Evolutionary conservation across 257 asterid species (phyloP), one percentile per base, ranked within the genome.

Genomic region (Rhazya stricta): DNA sequence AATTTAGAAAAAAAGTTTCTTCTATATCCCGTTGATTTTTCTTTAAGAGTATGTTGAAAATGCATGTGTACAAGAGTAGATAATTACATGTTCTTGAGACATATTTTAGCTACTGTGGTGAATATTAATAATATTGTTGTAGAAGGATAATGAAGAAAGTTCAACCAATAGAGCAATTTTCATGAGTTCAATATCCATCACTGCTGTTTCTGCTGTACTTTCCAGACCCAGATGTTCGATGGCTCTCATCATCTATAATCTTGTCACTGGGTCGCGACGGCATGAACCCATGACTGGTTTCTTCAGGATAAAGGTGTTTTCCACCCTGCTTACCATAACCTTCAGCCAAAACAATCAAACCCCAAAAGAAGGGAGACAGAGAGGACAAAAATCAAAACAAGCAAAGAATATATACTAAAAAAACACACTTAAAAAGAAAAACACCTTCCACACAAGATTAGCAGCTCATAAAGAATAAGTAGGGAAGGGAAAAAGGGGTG

Each of bases 291-390:
- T 85, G 93, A 71, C 89, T 86, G 53, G 84, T 78, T 45, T 94
- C 98, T 15, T 92, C 97, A 3, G 89, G 81, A 82, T 89, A 85
- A 80, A 84, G 80, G 80, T 89, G 89, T 90, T 96, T 86, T 78
- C 90, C 93, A 80, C 94, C 96, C 91, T 92, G 97, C 96, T 92
- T 95, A 83, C 91, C 89, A 87, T 90, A 96, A 89, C 99, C 99
- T 95, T 87, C 89, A 89, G 88, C 86, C 75, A 78, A 83, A 79
- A 80, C 83, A 53, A 66, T 21, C 76, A 80, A 81, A 78, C 75
- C 81, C 84, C 81, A 81, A 74, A 65, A 74, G 58, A 42, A 72
- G 76, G 74, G 74, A 11, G 75, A 63, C 63, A 42, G 30, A 74
- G 60, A 73, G 78, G 42, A 63, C 54, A 76, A 77, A 81, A n/a